These are phyloP conservation scores for Trichomonascaceae sp. DNA, from an alignment of 1,139 yeast genomes.

Conservation along the genomic window DNA sequence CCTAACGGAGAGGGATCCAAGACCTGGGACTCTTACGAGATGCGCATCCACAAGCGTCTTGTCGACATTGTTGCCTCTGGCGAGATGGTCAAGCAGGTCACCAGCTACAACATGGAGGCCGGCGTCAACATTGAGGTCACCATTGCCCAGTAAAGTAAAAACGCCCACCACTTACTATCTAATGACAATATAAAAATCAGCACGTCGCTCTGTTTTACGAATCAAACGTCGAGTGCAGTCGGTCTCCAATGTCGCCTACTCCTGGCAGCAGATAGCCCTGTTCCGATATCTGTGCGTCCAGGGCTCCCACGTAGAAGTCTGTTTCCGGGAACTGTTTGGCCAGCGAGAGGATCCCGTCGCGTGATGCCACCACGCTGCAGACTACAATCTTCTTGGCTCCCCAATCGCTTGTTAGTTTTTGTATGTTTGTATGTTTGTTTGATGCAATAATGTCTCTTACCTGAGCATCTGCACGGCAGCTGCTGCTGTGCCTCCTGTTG, in stretches of 20 bases:
- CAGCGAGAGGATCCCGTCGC: conserved; percentile 16
- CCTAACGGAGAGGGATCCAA: conserved; percentile 99
- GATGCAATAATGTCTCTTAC: no score
- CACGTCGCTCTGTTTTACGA: background rate
- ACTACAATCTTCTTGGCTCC: conserved; percentile 22
- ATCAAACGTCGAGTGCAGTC: conserved; percentile 12
- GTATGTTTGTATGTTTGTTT: no score
- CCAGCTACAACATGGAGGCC: conserved; percentile 67
- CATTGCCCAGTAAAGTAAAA: conserved; percentile 25
- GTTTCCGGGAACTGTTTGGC: conserved; percentile 16
- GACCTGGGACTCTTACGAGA: conserved; percentile 99
- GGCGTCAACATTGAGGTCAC: conserved; percentile 35
- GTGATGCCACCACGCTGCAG: conserved; percentile 18
- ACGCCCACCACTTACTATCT: no score
- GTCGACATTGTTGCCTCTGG: conserved; percentile 98
- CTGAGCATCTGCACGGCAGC: conserved; percentile 21
- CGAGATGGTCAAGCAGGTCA: conserved; percentile 84
- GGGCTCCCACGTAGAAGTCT: conserved; percentile 20
- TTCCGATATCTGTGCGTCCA: conserved; percentile 18
- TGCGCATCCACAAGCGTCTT: conserved; percentile 99
- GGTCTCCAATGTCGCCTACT: conserved; percentile 26
- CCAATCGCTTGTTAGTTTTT: conserved; percentile 26
- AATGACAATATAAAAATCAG: background rate
- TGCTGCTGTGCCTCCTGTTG: conserved; percentile 27
- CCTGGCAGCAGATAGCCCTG: conserved; percentile 26